Evolutionary conservation across 257 asterid species (phyloP), one percentile per base, ranked within the genome.

Genomic region (Solanum gracilifrons): DNA sequence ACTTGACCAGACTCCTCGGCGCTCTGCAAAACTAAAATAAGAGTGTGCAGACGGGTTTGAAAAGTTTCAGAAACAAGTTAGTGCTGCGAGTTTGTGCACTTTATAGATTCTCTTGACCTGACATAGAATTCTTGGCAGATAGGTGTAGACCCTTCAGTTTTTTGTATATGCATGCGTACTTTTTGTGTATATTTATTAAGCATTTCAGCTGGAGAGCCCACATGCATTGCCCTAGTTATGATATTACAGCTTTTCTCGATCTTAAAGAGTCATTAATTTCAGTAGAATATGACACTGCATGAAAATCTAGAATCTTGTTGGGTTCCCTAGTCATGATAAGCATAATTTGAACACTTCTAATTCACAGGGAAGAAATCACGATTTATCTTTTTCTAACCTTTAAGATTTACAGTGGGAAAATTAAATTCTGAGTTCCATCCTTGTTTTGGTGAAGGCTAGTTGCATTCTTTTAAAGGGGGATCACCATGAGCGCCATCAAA

Each of bases 391-490:
- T 16, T 9, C 27, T 48, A 48, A 46, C 69, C 15, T 82, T 48
- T 15, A 27, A 64, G 83, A 51, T 33, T 48, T 48, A 48, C 48
- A 21, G 48, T 60, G 1, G 55, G 55, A 41, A 7, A 82, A 35
- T 58, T 85, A 25, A 21, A 15, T 88, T 90, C 77, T 91, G 73
- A 90, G 88, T 85, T 86, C 79, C 87, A 85, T 37, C 55, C 85
- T 89, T 39, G 87, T 35, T 88, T 89, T 90, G 80, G 82, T 88
- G 89, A 92, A 95, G 99, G 98, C 98, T 88, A 90, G 97, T 94
- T n/a, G 89, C 90, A 93, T 94, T 87, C 92, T 88, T 37, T 69
- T 89, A 90, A 94, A 93, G 91, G 95, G 93, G 66, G 98, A 94
- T 77, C 92, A 88, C 46, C 60, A 31, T 90, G 98, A 94, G 90